A percentile compares a stretch with the other conserved stretches of the same genome.
Conservation (phyloP, 148 eudicot genomes). For the Gaultheria prostrata region DNA sequence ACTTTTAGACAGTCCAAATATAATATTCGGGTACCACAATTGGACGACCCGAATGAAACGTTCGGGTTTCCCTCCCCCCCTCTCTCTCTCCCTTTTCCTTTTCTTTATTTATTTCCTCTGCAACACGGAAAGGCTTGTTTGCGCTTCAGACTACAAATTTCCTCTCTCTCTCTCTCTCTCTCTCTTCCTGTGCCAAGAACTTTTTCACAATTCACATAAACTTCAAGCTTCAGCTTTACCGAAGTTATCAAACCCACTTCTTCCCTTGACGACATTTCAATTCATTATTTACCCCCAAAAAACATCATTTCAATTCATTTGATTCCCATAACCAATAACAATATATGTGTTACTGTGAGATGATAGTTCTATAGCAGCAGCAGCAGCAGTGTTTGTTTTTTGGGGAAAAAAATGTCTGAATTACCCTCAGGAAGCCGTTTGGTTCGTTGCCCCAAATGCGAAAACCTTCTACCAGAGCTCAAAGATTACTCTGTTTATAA, state of each 20-base stretch:
- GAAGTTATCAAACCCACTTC: neutral
- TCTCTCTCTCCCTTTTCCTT: neutral
- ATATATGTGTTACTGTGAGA: too few relatives aligned
- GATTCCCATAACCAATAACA: too few relatives aligned
- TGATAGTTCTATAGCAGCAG: neutral
- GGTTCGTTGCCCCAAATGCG: constrained; percentile 89
- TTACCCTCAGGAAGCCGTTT: constrained; percentile 45
- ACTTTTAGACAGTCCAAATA: too few relatives aligned
- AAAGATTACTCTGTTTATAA: constrained; percentile 76
- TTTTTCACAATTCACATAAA: neutral
- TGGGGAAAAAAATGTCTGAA: constrained; percentile 41
- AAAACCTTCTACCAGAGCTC: constrained; percentile 72
- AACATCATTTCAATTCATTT: too few relatives aligned
- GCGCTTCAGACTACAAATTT: neutral
- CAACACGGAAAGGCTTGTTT: neutral
- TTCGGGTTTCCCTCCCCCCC: neutral
- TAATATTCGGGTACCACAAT: too few relatives aligned
- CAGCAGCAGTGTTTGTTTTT: neutral
- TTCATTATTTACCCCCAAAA: neutral
- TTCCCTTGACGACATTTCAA: neutral
- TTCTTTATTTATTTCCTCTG: neutral
- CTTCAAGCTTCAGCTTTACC: neutral
- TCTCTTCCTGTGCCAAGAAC: neutral
- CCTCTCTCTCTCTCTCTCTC: neutral
- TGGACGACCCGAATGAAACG: too few relatives aligned